Evolutionary conservation across 169 alveolate genomes (phyloP).

Genomic region (Fabrea salina): DNA sequence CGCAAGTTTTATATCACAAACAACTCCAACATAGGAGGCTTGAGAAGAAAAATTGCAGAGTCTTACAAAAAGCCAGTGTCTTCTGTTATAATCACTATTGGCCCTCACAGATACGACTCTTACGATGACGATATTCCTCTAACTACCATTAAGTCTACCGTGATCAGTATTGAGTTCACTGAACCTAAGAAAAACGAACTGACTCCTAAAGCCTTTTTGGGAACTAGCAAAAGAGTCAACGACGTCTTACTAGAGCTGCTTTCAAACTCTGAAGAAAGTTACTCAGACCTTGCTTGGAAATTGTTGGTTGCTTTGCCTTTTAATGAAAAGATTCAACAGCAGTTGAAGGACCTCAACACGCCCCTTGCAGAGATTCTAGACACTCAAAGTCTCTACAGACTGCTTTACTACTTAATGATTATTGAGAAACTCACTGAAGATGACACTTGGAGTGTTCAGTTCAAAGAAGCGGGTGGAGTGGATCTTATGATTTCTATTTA

Average conservation of each 20-base stretch:
- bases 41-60: slow-evolving; percentile 1
- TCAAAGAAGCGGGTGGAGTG: slow-evolving; percentile 51
- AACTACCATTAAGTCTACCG: background rate
- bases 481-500: slow-evolving; percentile 28
- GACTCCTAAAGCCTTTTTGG: background rate
- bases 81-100: background rate
- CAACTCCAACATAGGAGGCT: background rate
- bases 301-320: background rate
- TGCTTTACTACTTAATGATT: slow-evolving; percentile 30
- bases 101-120: background rate
- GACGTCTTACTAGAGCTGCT: background rate
- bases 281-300: background rate
- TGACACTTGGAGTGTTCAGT: slow-evolving; percentile 49
- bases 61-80: background rate
- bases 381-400: slow-evolving; percentile 7
- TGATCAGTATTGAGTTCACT: background rate
- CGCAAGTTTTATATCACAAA: background rate
- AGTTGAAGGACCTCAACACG: background rate
- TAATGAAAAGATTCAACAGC: background rate
- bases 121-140: background rate
- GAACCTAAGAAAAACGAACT: slow-evolving; percentile 1
- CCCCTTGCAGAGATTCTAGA: slow-evolving; percentile 9
- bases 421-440: slow-evolving; percentile 26
- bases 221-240: background rate
- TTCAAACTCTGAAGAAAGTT: background rate